Evolutionary conservation across 768 basidiomycete species (phyloP).

Genomic region (Auriscalpium microsporum): DNA sequence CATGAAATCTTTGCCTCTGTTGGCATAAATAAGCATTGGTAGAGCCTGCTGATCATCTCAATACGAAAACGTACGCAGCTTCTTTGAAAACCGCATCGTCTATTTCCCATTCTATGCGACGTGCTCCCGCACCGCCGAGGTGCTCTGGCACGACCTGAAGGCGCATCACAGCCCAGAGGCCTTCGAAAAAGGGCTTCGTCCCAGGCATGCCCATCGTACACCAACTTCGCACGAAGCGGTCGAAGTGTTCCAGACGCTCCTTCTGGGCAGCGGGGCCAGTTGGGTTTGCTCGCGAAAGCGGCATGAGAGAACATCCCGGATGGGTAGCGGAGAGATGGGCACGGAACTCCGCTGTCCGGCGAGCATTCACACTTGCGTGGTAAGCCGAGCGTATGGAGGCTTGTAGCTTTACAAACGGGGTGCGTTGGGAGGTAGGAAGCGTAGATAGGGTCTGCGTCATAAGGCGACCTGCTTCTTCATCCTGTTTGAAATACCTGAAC

Average conservation of each 20-base stretch:
- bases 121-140: slow-evolving; percentile 70
- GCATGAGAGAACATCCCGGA: slow-evolving; percentile 72
- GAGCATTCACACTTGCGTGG: slow-evolving; percentile 70
- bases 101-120: slow-evolving; percentile 78
- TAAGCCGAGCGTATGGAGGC: slow-evolving; percentile 80
- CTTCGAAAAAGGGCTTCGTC: slow-evolving; percentile 79
- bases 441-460: slow-evolving; percentile 81
- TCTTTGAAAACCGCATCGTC: slow-evolving; percentile 95
- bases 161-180: slow-evolving; percentile 70
- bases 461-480: slow-evolving; percentile 64
- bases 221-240: slow-evolving; percentile 72
- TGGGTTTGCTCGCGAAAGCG: slow-evolving; percentile 64
- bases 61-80: slow-evolving; percentile 61
- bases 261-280: slow-evolving; percentile 54
- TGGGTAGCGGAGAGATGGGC: slow-evolving; percentile 74
- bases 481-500: slow-evolving; percentile 75
- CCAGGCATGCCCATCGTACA: slow-evolving; percentile 84
- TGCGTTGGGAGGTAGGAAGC: slow-evolving; percentile 75
- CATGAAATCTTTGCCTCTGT: slow-evolving; percentile 91
- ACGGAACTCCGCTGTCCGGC: slow-evolving; percentile 76
- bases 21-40: slow-evolving; percentile 15
- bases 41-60: slow-evolving; percentile 8
- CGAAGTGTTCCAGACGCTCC: slow-evolving; percentile 70
- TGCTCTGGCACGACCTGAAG: slow-evolving; percentile 73
- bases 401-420: slow-evolving; percentile 80